Evolutionary conservation across 2,329 filamentous ascomycete genomes (phyloP), one percentile per base, ranked within the genome.

Genomic region (Aspergillus unguis): DNA sequence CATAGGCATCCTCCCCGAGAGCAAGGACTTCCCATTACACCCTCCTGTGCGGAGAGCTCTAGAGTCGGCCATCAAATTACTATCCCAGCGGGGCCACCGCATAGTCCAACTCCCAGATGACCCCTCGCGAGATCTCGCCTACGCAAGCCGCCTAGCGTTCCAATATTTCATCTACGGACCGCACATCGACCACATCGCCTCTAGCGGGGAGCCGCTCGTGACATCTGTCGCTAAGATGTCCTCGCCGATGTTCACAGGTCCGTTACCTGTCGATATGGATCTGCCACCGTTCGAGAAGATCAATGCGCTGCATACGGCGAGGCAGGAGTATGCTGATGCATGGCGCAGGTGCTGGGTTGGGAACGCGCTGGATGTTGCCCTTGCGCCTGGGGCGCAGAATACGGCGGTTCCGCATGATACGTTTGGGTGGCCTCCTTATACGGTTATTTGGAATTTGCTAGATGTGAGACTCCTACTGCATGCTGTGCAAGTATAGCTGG

Each of bases 401-500:
- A 49, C 47, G 9, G 47, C 47, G n/a, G 32, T 43, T 25, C 47
- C 47, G 25, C 47, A 49, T 26, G 47, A 49, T 23, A 43, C 47
- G 25, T 49, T 43, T 27, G 47, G 38, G 5, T 43, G 47, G 38
- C 47, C 47, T n/a, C 47, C 47, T 25, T 49, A 49, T 31, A 49
- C 47, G 11, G 11, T 17, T n/a, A 8, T 49, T 23, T 49, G 47
- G 47, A 49, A 44, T 26, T 36, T 49, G 38, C 3, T 49, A 10
- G 32, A 49, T 37, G 46, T 48, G 35, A 3, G 40, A 10, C n/a
- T n/a, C n/a, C n/a, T n/a, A n/a, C n/a, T n/a, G 47, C 77, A 76
- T 0, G 77, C 71, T 51, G 67, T 71, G 2, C 72, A 65, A 11
- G 76, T 75, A 1, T 69, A n/a, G n/a, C n/a, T n/a, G n/a, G n/a